phyloP scores from a whole-genome alignment of 2,329 filamentous ascomycete species.

The Mycocentrospora acerina region DNA sequence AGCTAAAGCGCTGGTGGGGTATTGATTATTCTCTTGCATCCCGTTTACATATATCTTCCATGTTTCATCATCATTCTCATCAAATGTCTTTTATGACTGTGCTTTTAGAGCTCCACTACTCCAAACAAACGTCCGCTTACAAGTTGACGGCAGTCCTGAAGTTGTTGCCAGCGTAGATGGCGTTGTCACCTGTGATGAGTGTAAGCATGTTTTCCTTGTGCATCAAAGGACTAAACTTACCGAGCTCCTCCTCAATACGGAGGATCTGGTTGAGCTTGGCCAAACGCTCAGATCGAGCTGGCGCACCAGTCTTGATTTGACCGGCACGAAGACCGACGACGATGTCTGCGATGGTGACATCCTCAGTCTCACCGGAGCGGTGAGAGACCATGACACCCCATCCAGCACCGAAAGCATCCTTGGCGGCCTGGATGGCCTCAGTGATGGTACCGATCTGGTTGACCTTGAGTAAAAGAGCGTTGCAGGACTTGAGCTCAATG shows the following conservation, averaged over 20 bases:
- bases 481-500: conserved; percentile 98
- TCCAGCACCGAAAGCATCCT: conserved; percentile 89
- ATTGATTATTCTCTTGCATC: conserved; percentile 13
- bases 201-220: background rate
- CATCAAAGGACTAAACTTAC: conserved; percentile 3
- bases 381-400: conserved; percentile 99
- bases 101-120: conserved; percentile 5
- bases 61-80: conserved; percentile 11
- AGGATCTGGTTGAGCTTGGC: conserved; percentile 99
- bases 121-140: conserved; percentile 15
- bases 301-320: conserved; percentile 70
- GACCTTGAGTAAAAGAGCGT: conserved; percentile 97
- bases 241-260: conserved; percentile 97
- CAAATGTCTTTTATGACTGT: conserved; percentile 7
- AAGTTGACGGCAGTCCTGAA: conserved; percentile 91
- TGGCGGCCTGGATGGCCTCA: conserved; percentile 98
- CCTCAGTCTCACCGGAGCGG: conserved; percentile 98
- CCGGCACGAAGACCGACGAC: conserved; percentile 94
- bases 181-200: conserved; percentile 58
- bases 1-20: conserved; percentile 1
- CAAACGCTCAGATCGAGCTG: conserved; percentile 93
- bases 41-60: conserved; percentile 13
- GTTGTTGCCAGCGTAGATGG: conserved; percentile 85
- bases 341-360: conserved; percentile 98
- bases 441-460: conserved; percentile 99